These are phyloP conservation scores for Telopea speciosissima DNA, from an alignment of 177 flowering plant genomes.

Conservation along the genomic window DNA sequence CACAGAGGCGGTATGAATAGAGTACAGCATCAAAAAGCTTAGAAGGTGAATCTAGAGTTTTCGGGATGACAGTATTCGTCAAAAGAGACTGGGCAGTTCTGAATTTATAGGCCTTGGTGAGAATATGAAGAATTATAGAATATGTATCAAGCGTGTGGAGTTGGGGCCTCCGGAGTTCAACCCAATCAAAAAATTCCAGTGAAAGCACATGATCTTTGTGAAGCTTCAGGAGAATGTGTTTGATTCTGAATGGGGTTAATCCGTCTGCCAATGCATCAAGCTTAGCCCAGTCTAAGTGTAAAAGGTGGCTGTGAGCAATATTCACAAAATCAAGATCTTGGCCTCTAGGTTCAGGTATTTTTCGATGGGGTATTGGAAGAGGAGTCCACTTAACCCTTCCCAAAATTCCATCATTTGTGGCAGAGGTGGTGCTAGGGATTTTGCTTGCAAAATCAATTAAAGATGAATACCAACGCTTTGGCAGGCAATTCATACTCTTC, in stretches of 20 bases:
- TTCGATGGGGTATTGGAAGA: constrained; percentile 66
- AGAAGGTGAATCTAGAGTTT: constrained; percentile 30
- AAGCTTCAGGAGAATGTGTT: constrained; percentile 58
- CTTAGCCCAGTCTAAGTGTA: constrained; percentile 73
- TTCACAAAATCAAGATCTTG: constrained; percentile 83
- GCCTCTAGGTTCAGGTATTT: constrained; percentile 67
- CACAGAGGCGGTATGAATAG: constrained; percentile 58
- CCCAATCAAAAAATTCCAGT: constrained; percentile 73
- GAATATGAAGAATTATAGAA: constrained; percentile 64
- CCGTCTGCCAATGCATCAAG: constrained; percentile 36
- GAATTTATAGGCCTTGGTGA: constrained; percentile 63
- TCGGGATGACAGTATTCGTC: constrained; percentile 28
- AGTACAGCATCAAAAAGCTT: constrained; percentile 63
- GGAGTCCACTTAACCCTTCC: constrained; percentile 26
- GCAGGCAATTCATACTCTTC: background rate
- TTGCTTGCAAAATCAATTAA: constrained; percentile 8
- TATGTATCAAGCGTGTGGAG: constrained; percentile 46
- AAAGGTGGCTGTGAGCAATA: constrained; percentile 71
- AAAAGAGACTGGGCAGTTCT: constrained; percentile 59
- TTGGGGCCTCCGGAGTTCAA: constrained; percentile 33
- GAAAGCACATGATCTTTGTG: constrained; percentile 72
- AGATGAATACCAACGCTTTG: constrained; percentile 20
- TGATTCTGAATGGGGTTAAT: constrained; percentile 57
- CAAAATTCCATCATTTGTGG: constrained; percentile 7
- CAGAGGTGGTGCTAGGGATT: constrained; percentile 8